Conservation (phyloP, 2,329 filamentous ascomycete species). For the Sporothrix dimorphospora region DNA sequence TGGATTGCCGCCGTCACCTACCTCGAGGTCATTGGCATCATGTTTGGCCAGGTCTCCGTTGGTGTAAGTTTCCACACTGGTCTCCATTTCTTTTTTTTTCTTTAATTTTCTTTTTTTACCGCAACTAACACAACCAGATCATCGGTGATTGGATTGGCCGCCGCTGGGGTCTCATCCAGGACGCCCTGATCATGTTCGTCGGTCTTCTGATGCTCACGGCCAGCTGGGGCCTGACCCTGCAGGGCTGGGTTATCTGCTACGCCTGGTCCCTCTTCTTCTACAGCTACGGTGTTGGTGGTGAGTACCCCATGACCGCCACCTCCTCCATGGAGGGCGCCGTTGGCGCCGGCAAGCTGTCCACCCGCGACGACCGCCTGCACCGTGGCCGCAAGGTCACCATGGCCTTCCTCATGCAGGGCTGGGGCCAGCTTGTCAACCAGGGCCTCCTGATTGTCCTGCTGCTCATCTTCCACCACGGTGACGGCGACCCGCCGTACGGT, state of each 20-base stretch:
- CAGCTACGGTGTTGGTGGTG: conserved; percentile 72
- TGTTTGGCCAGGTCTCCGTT: conserved; percentile 86
- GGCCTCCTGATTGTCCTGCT: conserved; percentile 83
- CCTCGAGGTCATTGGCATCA: conserved; percentile 92
- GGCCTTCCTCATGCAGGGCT: conserved; percentile 97
- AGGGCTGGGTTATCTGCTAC: conserved; percentile 98
- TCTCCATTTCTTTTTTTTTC: neutral
- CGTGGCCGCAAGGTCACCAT: conserved; percentile 94
- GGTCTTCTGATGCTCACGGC: conserved; percentile 90
- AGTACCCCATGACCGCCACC: conserved; percentile 96
- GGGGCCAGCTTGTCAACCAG: conserved; percentile 96
- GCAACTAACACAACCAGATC: conserved; percentile 42
- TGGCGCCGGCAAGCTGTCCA: conserved; percentile 83
- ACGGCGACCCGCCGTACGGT: conserved; percentile 76
- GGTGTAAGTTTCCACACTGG: conserved; percentile 57
- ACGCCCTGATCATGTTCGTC: conserved; percentile 91
- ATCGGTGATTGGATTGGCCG: conserved; percentile 79
- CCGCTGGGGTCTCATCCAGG: conserved; percentile 93
- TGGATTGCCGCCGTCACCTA: conserved; percentile 88
- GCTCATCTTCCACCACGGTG: conserved; percentile 83
- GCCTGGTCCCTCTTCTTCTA: conserved; percentile 94
- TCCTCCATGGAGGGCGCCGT: conserved; percentile 92
- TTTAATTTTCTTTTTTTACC: neutral
- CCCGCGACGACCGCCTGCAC: conserved; percentile 89
- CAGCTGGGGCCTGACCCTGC: conserved; percentile 81